Percentiles rank a stretch among this genome's conserved stretches.
These are phyloP conservation scores for Saturnispora bothae DNA, from an alignment of 805 yeast species.

Conservation along the genomic window DNA sequence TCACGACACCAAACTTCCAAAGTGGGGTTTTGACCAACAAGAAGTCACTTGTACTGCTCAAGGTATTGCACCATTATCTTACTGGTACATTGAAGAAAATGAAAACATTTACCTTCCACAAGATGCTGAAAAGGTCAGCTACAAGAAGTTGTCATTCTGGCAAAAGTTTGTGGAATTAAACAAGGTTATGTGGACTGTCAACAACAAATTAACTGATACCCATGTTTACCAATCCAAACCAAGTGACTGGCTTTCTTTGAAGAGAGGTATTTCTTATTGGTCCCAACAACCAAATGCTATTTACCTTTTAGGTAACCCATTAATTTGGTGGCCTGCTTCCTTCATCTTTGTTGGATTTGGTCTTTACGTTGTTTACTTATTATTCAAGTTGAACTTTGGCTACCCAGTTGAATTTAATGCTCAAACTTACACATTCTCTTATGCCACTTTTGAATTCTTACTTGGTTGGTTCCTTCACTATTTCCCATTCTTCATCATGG, in stretches of 20 bases:
- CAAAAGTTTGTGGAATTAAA: slow-evolving; percentile 59
- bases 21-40: slow-evolving; percentile 77
- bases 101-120: slow-evolving; percentile 36
- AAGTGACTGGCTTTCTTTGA: slow-evolving; percentile 60
- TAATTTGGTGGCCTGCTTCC: slow-evolving; percentile 66
- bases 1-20: slow-evolving; percentile 65
- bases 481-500: slow-evolving; percentile 76
- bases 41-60: slow-evolving; percentile 74
- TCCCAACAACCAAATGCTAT: slow-evolving; percentile 41
- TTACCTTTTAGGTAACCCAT: slow-evolving; percentile 70
- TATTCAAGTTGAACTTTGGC: slow-evolving; percentile 57
- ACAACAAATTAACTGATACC: slow-evolving; percentile 55
- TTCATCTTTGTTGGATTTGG: slow-evolving; percentile 40
- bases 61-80: slow-evolving; percentile 48
- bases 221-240: slow-evolving; percentile 70
- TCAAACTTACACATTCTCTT: slow-evolving; percentile 52
- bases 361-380: slow-evolving; percentile 35
- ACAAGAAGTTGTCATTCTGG: slow-evolving; percentile 43
- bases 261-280: slow-evolving; percentile 82
- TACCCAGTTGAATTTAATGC: slow-evolving; percentile 34
- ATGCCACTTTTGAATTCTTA: slow-evolving; percentile 49
- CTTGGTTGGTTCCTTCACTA: slow-evolving; percentile 67
- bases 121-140: slow-evolving; percentile 40
- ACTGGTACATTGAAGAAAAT: slow-evolving; percentile 71
- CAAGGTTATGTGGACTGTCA: slow-evolving; percentile 66